Evolutionary conservation across 179 eudicot species (phyloP), one percentile per base, ranked within the genome.

Genomic region (Drosera spatulata): DNA sequence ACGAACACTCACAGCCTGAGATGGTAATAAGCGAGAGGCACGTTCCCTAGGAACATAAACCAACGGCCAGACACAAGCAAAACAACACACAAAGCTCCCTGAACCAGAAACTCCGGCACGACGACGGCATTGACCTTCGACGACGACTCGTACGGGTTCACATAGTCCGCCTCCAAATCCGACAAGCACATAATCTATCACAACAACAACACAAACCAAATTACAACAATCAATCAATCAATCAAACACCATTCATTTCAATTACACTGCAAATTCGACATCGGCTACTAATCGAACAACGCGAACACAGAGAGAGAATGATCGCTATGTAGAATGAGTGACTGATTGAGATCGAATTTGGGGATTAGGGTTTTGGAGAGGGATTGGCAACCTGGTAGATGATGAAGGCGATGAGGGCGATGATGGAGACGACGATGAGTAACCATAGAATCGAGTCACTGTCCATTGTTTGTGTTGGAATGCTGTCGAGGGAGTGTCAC

Each of bases 161-260:
- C 12, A 69, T 84, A 85, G 67, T 91, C 98, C 22, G 91, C 83
- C 79, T 91, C 96, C 84, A 91, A 78, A 78, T 91, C 98, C 56
- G 95, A 77, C 70, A 91, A 79, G 72, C 95, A 86, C 46, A 91
- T 71, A 55, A 84, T 70, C 98, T 91, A 60, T 54, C 63, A 53
- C 54, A 45, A 63, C 54, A 45, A 63, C 33, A 22, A 22, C 33
- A 22, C 33, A 22, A 22, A 22, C 10, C 61, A 22, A 22, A 22
- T 22, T 1, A 22, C 7, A 13, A 3, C 49, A 42, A 4, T 37
- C 58, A 50, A 2, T 1, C 12, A 33, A 67, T 13, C 10, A 46
- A 59, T n/a, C 33, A 22, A 22, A 22, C 33, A 22, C 33, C 33
- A 22, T 22, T 22, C 33, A 22, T 22, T 22, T 22, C 33, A 22